Conservation (phyloP, 257 asterid species). For the Cynanchum wilfordii region DNA sequence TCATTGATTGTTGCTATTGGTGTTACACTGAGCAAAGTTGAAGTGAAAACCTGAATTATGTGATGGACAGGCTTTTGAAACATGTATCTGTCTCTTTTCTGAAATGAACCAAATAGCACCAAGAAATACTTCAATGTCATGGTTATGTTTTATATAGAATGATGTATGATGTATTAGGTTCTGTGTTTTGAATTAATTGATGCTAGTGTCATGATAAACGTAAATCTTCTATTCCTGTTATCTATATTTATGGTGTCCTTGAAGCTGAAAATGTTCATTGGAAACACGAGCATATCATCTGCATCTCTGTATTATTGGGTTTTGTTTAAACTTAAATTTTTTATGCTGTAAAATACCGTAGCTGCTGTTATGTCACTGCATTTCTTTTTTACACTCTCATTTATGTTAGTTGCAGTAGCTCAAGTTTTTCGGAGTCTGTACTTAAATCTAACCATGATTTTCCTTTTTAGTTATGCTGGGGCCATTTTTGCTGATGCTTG, state of each 20-base stretch:
- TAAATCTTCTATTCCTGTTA: neutral
- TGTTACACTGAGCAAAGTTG: neutral
- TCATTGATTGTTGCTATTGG: neutral
- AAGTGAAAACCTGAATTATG: neutral
- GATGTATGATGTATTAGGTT: neutral
- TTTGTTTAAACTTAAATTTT: neutral
- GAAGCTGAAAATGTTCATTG: no score
- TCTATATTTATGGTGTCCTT: neutral
- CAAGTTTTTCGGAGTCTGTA: conserved; percentile 10
- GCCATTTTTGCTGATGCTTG: conserved; percentile 92
- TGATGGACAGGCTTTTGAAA: neutral
- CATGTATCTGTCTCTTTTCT: neutral
- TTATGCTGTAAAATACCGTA: neutral
- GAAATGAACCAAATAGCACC: neutral
- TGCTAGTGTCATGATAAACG: neutral
- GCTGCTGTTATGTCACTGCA: neutral
- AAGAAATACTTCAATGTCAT: neutral
- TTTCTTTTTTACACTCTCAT: neutral
- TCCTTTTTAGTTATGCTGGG: conserved; percentile 66
- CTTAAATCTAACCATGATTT: conserved; percentile 1
- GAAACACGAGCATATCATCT: neutral
- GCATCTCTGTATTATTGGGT: neutral
- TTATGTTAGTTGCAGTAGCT: neutral
- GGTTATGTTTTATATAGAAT: neutral
- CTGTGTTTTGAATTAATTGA: neutral